Conservation (phyloP, 257 asterid genomes). For the Craterostigma plantagineum region DNA sequence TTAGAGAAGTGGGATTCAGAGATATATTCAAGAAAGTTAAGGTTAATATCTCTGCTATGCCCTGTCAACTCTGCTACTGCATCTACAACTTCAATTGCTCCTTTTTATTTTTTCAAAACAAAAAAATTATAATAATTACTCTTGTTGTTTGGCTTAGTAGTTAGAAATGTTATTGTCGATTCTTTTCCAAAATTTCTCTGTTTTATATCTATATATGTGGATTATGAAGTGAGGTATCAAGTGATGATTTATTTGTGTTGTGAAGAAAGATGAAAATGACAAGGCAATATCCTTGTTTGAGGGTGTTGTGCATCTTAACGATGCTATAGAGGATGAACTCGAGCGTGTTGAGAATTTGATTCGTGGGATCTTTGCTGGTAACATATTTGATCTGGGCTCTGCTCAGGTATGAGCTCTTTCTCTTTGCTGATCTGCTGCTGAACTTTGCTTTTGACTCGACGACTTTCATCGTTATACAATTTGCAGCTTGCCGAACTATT, state of each 20-base stretch:
- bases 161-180: too few relatives aligned
- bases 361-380: slow-evolving; percentile 93
- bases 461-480: not conserved
- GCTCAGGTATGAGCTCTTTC: slow-evolving; percentile 48
- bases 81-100: too few relatives aligned
- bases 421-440: slow-evolving; percentile 3
- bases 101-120: too few relatives aligned
- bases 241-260: slow-evolving; percentile 6
- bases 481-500: slow-evolving; percentile 88
- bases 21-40: slow-evolving; percentile 85
- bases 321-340: slow-evolving; percentile 50
- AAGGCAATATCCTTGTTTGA: slow-evolving; percentile 77
- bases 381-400: slow-evolving; percentile 95
- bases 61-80: too few relatives aligned
- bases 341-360: slow-evolving; percentile 62
- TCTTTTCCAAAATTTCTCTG: too few relatives aligned
- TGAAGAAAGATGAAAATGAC: slow-evolving; percentile 84
- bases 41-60: slow-evolving; percentile 24
- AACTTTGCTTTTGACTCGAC: too few relatives aligned
- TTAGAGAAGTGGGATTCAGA: slow-evolving; percentile 79
- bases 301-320: slow-evolving; percentile 57
- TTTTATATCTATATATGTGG: too few relatives aligned
- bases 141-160: too few relatives aligned
- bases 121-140: too few relatives aligned
- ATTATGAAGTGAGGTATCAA: not conserved